A percentile compares a stretch with the other conserved stretches of the same genome.
Conservation (phyloP, 345 rosid species). For the Bruguiera sexangula region DNA sequence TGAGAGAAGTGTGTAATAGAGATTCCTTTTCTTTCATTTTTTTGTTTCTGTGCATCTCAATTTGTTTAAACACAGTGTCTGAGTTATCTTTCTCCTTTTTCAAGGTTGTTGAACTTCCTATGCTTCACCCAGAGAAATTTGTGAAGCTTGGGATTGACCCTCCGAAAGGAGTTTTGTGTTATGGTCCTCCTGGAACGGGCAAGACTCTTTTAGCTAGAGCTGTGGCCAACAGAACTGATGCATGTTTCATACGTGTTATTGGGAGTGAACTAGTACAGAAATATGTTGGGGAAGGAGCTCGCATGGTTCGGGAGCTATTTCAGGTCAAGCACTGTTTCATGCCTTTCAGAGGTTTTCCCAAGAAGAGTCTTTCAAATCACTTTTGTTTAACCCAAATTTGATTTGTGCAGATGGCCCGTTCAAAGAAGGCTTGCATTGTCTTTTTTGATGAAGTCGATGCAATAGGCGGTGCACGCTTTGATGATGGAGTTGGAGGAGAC, state of each 20-base stretch:
- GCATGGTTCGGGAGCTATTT: constrained; percentile 95
- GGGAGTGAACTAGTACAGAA: constrained; percentile 99
- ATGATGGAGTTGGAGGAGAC: constrained; percentile 81
- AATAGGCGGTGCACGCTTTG: constrained; percentile 82
- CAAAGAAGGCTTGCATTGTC: constrained; percentile 81
- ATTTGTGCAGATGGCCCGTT: constrained; percentile 68
- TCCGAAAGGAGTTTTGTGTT: constrained; percentile 97
- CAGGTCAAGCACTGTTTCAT: constrained; percentile 51
- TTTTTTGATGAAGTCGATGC: constrained; percentile 89
- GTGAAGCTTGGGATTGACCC: constrained; percentile 99
- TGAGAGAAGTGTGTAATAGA: constrained; percentile 69
- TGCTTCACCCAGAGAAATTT: constrained; percentile 99
- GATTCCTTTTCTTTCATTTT: neutral
- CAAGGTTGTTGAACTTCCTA: constrained; percentile 95
- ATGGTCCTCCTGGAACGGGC: constrained; percentile 98
- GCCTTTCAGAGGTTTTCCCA: neutral
- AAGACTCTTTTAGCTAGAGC: constrained; percentile 96
- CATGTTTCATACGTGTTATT: constrained; percentile 94
- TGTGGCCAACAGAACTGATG: constrained; percentile 98
- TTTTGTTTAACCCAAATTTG: constrained; percentile 1
- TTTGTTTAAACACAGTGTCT: neutral
- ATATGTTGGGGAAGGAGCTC: constrained; percentile 98
- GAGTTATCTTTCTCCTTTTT: neutral
- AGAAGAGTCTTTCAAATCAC: neutral
- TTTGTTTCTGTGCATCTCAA: neutral